phyloP scores from a whole-genome alignment of 1,284 basidiomycete genomes.

The Naganishia albida region DNA sequence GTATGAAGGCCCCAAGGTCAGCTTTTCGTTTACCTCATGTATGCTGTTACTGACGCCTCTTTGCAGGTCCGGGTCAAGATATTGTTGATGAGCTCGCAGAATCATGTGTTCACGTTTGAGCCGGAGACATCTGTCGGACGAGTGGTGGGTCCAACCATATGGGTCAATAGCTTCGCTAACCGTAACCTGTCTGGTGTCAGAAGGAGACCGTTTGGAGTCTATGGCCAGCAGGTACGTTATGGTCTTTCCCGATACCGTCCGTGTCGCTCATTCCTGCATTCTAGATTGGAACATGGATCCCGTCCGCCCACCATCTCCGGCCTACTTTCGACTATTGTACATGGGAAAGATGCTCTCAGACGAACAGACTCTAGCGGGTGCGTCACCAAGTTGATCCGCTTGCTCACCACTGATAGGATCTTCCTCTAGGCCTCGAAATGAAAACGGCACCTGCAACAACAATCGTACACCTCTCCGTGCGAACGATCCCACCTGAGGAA shows the following conservation, averaged over 20 bases:
- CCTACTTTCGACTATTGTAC: constrained; percentile 73
- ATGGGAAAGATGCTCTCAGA: constrained; percentile 81
- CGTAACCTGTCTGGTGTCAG: constrained; percentile 23
- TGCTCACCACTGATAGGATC: neutral
- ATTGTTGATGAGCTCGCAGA: constrained; percentile 70
- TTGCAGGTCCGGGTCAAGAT: constrained; percentile 69
- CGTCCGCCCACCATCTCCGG: constrained; percentile 70
- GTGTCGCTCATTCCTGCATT: neutral
- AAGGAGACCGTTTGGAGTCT: constrained; percentile 82
- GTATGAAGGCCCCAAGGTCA: constrained; percentile 15
- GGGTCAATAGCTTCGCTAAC: neutral
- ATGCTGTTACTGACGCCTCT: neutral
- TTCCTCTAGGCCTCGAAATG: constrained; percentile 19
- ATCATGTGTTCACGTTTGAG: constrained; percentile 74
- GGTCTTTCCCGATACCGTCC: neutral
- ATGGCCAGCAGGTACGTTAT: constrained; percentile 70
- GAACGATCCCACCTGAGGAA: constrained; percentile 29
- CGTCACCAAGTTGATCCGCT: constrained; percentile 50
- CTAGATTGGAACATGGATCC: constrained; percentile 73
- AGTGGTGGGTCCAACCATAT: constrained; percentile 51
- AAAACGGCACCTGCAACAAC: constrained; percentile 29
- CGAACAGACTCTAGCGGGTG: constrained; percentile 72
- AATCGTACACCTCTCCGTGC: constrained; percentile 30
- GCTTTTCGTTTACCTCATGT: neutral
- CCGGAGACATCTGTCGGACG: constrained; percentile 74